phyloP scores from a whole-genome alignment of 129 eudicot species.

The Solidago caesia region DNA sequence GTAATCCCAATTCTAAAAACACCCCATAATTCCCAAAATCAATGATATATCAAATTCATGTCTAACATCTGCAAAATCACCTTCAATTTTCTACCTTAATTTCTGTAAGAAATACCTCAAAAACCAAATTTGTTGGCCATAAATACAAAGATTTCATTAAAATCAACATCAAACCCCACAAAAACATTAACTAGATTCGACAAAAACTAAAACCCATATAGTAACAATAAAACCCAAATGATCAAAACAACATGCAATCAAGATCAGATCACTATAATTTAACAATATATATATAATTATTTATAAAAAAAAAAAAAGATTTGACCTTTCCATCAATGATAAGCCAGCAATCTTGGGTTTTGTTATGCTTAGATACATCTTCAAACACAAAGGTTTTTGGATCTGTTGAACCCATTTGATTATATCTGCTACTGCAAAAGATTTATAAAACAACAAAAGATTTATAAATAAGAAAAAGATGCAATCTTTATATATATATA shows the following conservation, averaged over 20 bases:
- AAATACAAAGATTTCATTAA: not conserved
- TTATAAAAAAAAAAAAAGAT: constrained; percentile 26
- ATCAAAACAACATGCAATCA: constrained; percentile 5
- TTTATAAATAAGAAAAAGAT: not conserved
- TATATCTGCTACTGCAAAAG: constrained; percentile 27
- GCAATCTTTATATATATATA: not conserved
- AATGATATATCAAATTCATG: constrained; percentile 10
- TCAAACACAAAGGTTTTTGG: constrained; percentile 55
- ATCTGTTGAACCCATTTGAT: constrained; percentile 64
- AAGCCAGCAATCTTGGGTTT: constrained; percentile 89
- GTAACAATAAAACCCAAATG: not conserved
- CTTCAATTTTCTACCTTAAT: not conserved
- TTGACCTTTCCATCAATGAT: constrained; percentile 80
- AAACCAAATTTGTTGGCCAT: not conserved
- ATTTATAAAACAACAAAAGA: not conserved
- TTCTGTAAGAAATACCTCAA: not conserved
- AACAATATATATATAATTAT: not conserved
- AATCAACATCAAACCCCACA: not conserved
- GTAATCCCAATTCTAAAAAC: too few species aligned
- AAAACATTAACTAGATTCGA: constrained; percentile 8
- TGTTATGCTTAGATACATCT: constrained; percentile 71
- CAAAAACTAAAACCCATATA: constrained; percentile 16
- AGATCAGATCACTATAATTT: constrained; percentile 9
- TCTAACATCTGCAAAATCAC: not conserved
- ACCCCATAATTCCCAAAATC: not conserved